A percentile compares a stretch with the other conserved stretches of the same genome.
Evolutionary conservation across 1,284 basidiomycete species (phyloP).

Genomic region (Pseudozyma tsukubaensis): DNA sequence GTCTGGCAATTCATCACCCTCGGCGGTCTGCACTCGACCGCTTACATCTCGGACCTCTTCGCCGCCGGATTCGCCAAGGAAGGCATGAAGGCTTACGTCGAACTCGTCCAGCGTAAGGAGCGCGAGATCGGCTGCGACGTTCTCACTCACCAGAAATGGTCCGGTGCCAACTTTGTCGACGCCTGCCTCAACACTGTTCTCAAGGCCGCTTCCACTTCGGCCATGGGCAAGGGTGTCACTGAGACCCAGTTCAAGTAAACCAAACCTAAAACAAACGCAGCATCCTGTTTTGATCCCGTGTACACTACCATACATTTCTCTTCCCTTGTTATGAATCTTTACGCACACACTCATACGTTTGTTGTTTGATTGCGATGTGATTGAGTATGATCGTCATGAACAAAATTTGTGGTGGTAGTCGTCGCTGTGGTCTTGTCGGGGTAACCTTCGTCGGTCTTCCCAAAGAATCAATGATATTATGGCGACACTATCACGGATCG

Average conservation of each 20-base stretch:
- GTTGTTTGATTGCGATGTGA: too few species aligned
- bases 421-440: too few species aligned
- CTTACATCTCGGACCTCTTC: slow-evolving; percentile 94
- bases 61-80: slow-evolving; percentile 85
- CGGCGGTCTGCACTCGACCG: slow-evolving; percentile 95
- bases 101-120: slow-evolving; percentile 72
- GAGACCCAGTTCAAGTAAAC: slow-evolving; percentile 81
- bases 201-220: slow-evolving; percentile 92
- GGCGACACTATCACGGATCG: too few species aligned
- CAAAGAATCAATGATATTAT: too few species aligned
- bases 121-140: slow-evolving; percentile 70
- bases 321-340: slow-evolving; percentile 1
- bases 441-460: too few species aligned
- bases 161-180: slow-evolving; percentile 92
- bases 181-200: slow-evolving; percentile 92
- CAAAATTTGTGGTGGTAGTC: too few species aligned
- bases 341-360: slow-evolving; percentile 1
- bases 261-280: neutral
- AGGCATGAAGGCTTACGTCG: slow-evolving; percentile 76
- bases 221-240: slow-evolving; percentile 94
- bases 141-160: slow-evolving; percentile 77
- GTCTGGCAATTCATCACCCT: slow-evolving; percentile 99
- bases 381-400: too few species aligned
- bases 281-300: slow-evolving; percentile 5
- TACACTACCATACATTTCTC: slow-evolving; percentile 15